Conservation (phyloP, 495 filamentous ascomycete species). For the Neohortaea acidophila region DNA sequence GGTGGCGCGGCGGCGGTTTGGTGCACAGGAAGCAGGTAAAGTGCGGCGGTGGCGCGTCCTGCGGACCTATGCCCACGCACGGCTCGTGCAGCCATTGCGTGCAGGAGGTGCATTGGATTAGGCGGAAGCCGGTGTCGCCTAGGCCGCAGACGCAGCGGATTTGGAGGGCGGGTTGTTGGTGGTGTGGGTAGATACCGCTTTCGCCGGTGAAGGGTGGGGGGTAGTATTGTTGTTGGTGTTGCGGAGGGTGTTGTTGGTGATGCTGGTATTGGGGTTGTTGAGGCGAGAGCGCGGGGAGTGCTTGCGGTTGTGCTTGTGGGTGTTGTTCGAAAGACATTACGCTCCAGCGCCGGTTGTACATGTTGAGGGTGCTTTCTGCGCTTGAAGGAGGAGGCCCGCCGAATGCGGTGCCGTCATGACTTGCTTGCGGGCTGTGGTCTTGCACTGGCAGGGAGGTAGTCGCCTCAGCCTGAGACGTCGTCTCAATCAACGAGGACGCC, state of each 20-base stretch:
- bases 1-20: neutral
- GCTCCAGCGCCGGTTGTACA: conserved; percentile 29
- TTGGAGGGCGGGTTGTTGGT: conserved; percentile 37
- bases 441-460: too few relatives aligned
- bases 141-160: conserved; percentile 64
- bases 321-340: conserved; percentile 25
- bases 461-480: too few relatives aligned
- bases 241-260: conserved; percentile 28
- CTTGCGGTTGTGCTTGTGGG: conserved; percentile 8
- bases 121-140: conserved; percentile 49
- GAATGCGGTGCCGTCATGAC: too few relatives aligned
- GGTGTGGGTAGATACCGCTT: conserved; percentile 49
- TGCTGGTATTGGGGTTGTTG: neutral
- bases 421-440: neutral
- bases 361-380: conserved; percentile 17
- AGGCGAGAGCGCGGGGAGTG: conserved; percentile 22
- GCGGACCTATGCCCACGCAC: conserved; percentile 47
- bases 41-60: neutral
- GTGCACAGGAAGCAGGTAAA: conserved; percentile 17
- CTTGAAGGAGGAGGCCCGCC: neutral
- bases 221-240: conserved; percentile 25
- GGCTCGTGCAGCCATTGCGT: conserved; percentile 69
- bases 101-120: conserved; percentile 87
- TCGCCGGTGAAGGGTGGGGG: conserved; percentile 38
- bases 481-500: conserved; percentile 10